Evolutionary conservation across 257 asterid genomes (phyloP), one percentile per base, ranked within the genome.

Genomic region (Plantago ovata): DNA sequence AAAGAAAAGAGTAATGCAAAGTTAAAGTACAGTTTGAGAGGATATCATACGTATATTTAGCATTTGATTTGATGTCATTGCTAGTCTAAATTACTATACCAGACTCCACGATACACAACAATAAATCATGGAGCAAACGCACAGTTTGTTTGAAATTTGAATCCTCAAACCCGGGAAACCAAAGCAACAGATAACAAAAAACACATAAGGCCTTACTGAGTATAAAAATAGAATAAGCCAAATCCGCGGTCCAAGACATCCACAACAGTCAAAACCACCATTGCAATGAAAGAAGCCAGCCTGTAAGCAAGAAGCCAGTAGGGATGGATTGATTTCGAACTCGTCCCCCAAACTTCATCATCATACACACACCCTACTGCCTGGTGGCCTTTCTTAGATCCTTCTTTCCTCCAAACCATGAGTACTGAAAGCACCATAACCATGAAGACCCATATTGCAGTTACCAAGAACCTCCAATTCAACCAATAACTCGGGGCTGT

Each of bases 331-430:
- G 74, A 60, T 65, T 71, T 67, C 19, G 72, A 77, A 74, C 79
- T 74, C 3, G 98, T 74, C 16, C 63, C 61, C 98, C 98, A 90
- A 77, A 80, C 74, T 47, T 81, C 91, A 33, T 73, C 86, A 65
- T 68, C 65, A 54, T 69, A 64, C 68, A 76, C 71, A 33, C 57
- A 19, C 69, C 74, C 81, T 15, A 64, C 65, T 14, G 68, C 74
- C 61, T 74, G 72, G 53, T 24, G 62, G 42, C 24, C 43, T 20
- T 39, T 70, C 14, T 68, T 58, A 57, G 70, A 69, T 64, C 92
- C 86, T 75, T 91, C 98, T 28, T 72, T 69, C 65, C 72, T 87
- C 95, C 94, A 79, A 72, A 91, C 79, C 24, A 91, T 24, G 46
- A 80, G 65, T 22, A 77, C 79, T 55, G 96, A 49, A 24, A 72